Evolutionary conservation across 495 filamentous ascomycete genomes (phyloP).

Genomic region (Daldinia decipiens): DNA sequence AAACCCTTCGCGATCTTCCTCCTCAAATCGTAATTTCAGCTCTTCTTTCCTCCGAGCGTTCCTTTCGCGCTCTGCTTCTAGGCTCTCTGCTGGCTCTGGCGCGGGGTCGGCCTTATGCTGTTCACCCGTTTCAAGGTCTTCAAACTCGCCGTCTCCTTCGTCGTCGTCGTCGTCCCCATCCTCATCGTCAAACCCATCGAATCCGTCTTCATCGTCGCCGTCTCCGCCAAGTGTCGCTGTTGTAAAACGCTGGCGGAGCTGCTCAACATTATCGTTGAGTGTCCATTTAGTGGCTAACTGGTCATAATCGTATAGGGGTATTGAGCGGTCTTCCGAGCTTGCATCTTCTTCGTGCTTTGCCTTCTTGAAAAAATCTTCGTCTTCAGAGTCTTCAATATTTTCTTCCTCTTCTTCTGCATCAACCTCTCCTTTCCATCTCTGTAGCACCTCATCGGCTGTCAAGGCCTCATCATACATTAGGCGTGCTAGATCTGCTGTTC

Average conservation of each 20-base stretch:
- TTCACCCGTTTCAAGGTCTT: constrained; percentile 87
- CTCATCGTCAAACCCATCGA: constrained; percentile 58
- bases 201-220: constrained; percentile 58
- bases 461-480: constrained; percentile 89
- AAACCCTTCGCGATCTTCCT: constrained; percentile 94
- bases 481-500: constrained; percentile 80
- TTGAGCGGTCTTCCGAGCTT: constrained; percentile 73
- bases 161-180: constrained; percentile 75
- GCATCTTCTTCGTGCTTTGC: constrained; percentile 72
- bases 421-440: constrained; percentile 82
- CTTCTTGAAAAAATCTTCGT: constrained; percentile 82
- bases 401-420: constrained; percentile 61
- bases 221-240: constrained; percentile 69
- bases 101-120: constrained; percentile 54
- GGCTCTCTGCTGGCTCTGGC: constrained; percentile 50
- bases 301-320: constrained; percentile 84
- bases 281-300: constrained; percentile 87
- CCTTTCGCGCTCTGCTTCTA: constrained; percentile 87
- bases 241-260: constrained; percentile 76
- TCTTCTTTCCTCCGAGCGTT: constrained; percentile 95
- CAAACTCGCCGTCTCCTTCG: constrained; percentile 89
- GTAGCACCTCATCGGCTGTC: constrained; percentile 76
- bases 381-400: constrained; percentile 73
- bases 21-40: constrained; percentile 91
- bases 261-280: constrained; percentile 77